These are phyloP conservation scores for Neurospora sp. DNA, from an alignment of 495 filamentous ascomycete genomes.

Conservation along the genomic window DNA sequence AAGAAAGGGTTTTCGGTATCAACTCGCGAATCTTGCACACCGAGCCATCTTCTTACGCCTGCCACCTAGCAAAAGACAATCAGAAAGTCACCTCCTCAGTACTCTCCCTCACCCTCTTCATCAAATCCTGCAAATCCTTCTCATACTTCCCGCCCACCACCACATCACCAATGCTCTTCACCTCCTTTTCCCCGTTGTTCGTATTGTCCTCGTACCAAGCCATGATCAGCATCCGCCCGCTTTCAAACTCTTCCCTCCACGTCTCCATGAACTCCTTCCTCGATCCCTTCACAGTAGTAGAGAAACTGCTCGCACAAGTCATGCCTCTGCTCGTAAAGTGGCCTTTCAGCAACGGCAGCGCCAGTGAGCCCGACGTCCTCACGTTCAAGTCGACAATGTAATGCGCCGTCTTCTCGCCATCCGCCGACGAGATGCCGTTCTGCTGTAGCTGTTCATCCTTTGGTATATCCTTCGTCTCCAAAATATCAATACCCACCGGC, in stretches of 20 bases:
- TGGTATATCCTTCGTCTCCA: slow-evolving; percentile 9
- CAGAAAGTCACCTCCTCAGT: slow-evolving; percentile 19
- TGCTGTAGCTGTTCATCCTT: neutral
- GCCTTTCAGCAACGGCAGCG: slow-evolving; percentile 15
- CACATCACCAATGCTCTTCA: slow-evolving; percentile 17
- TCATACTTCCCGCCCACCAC: slow-evolving; percentile 18
- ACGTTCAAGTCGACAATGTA: slow-evolving; percentile 28
- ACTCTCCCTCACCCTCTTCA: slow-evolving; percentile 11
- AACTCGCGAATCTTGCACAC: neutral
- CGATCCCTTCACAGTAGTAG: slow-evolving; percentile 1
- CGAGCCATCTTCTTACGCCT: neutral
- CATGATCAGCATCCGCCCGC: slow-evolving; percentile 15
- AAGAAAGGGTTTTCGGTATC: too few species aligned
- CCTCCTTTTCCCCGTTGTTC: neutral
- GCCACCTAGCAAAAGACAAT: neutral
- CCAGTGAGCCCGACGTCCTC: slow-evolving; percentile 21
- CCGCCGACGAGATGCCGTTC: neutral
- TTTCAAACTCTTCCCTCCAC: slow-evolving; percentile 12
- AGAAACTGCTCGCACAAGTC: slow-evolving; percentile 18
- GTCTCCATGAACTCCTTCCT: slow-evolving; percentile 14
- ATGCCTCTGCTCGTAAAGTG: slow-evolving; percentile 15
- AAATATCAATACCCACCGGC: slow-evolving; percentile 23
- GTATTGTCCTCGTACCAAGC: slow-evolving; percentile 21
- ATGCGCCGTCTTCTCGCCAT: slow-evolving; percentile 14
- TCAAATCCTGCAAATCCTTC: slow-evolving; percentile 8